Conservation (phyloP, 306 rosid genomes). For the Malus fusca region DNA sequence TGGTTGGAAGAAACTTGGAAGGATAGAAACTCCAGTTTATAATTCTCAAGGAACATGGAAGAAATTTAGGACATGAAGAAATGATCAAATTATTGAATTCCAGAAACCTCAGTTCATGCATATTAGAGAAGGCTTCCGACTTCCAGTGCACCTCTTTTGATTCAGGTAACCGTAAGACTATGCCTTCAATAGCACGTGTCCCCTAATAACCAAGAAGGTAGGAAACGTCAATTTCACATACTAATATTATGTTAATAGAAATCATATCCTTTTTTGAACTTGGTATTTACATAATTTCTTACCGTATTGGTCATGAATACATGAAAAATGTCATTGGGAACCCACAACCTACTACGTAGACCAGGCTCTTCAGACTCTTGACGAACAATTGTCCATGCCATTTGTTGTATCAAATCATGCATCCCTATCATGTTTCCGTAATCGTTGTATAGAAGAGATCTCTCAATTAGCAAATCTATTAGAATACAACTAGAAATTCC, state of each 20-base stretch:
- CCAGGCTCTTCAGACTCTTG: background rate
- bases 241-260: background rate
- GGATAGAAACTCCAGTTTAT: conserved; percentile 7
- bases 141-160: conserved; percentile 15
- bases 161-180: background rate
- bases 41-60: conserved; percentile 4
- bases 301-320: background rate
- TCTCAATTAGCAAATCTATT: background rate
- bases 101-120: conserved; percentile 7
- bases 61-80: background rate
- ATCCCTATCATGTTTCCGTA: background rate
- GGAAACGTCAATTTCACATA: background rate
- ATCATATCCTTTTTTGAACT: background rate
- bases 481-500: background rate
- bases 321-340: background rate
- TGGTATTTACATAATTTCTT: background rate
- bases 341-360: background rate
- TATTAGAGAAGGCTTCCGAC: background rate
- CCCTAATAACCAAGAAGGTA: background rate
- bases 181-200: background rate
- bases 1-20: background rate
- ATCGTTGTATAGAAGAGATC: background rate
- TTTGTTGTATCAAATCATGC: conserved; percentile 9
- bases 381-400: conserved; percentile 5
- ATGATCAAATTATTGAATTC: background rate